phyloP scores from a whole-genome alignment of 2,329 filamentous ascomycete species.

The Colletotrichum theobromicola region DNA sequence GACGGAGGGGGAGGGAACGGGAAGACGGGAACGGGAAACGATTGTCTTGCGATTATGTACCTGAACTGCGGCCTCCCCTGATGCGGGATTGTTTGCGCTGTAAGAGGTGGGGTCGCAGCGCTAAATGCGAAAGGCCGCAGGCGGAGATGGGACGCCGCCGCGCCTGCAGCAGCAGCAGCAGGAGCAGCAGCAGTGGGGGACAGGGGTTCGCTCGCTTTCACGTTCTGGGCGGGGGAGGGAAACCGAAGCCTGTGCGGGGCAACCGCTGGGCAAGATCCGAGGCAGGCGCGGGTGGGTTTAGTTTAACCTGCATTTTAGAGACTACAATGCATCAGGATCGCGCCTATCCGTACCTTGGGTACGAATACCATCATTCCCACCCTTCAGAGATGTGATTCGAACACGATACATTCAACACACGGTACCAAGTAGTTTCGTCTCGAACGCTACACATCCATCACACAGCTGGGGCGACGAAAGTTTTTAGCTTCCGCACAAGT shows the following conservation, averaged over 20 bases:
- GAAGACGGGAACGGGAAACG: neutral
- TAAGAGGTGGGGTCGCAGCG: neutral
- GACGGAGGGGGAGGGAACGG: neutral
- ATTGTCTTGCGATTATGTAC: conserved; percentile 1
- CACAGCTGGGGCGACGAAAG: neutral
- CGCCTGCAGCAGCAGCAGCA: neutral
- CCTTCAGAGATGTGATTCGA: no score
- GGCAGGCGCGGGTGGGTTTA: neutral
- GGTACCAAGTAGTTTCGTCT: no score
- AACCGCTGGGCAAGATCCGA: neutral
- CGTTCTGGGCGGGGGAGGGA: neutral
- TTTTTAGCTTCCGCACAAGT: neutral
- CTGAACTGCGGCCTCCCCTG: neutral
- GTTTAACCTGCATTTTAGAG: neutral
- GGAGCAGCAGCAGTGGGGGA: neutral
- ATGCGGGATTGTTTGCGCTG: neutral
- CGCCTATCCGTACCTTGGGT: no score
- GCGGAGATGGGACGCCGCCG: neutral
- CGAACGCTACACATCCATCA: neutral
- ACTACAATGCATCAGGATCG: neutral
- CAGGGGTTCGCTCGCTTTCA: neutral
- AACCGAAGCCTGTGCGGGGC: neutral
- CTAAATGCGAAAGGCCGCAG: neutral
- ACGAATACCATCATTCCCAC: no score
- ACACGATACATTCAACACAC: no score